These are phyloP conservation scores for Pythium phragmiticola DNA, from an alignment of 352 stramenopile species.

Conservation along the genomic window DNA sequence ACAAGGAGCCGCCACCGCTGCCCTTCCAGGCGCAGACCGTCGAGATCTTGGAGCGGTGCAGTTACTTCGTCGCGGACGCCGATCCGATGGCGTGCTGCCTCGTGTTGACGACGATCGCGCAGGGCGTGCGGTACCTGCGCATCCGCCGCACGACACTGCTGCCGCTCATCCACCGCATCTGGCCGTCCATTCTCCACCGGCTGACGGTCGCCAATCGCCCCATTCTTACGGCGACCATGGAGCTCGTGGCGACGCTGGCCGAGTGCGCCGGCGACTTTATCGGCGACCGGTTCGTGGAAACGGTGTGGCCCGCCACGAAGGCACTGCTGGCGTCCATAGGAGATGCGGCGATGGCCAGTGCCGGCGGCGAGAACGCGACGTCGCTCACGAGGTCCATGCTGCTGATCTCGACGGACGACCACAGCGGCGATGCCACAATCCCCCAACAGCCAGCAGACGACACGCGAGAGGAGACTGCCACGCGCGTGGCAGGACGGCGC, in stretches of 20 bases:
- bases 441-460: not conserved
- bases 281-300: conserved; percentile 75
- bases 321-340: conserved; percentile 42
- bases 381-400: conserved; percentile 68
- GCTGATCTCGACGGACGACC: conserved; percentile 31
- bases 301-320: conserved; percentile 64
- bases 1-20: conserved; percentile 27
- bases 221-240: conserved; percentile 57
- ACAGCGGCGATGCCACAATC: not conserved
- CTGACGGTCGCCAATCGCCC: conserved; percentile 54
- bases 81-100: conserved; percentile 74
- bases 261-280: conserved; percentile 73
- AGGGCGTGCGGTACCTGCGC: conserved; percentile 55
- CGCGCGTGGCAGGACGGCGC: not conserved
- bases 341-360: conserved; percentile 8
- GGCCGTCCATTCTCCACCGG: conserved; percentile 64
- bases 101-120: conserved; percentile 64
- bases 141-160: conserved; percentile 51
- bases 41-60: conserved; percentile 74
- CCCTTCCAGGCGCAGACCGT: conserved; percentile 57
- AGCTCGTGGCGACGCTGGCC: conserved; percentile 51
- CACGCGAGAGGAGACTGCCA: not conserved
- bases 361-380: conserved; percentile 36
- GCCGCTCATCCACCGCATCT: conserved; percentile 73
- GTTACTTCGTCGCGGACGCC: conserved; percentile 69